Base-by-base conservation (phyloP, 2,329 filamentous ascomycete genomes). In the Fusarium sp. region DNA sequence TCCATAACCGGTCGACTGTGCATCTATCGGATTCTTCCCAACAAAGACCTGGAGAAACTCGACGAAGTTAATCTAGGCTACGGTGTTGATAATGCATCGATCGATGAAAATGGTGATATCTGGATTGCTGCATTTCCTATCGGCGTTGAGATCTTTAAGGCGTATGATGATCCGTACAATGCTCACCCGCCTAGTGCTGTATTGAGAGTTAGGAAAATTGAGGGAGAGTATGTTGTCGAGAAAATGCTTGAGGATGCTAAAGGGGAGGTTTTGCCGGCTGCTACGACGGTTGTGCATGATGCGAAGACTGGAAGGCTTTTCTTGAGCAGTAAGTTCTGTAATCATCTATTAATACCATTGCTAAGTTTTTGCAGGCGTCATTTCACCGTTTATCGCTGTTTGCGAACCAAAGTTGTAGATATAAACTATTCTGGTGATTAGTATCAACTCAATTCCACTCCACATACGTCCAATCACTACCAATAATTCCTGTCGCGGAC, bases 251-350 rank as follows among this genome's bases (percentile, higher is more conserved):
- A 78, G 31, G 77, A 78, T 63, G 70, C 35, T 0, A 5, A 60
- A 10, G 77, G 74, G 2, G 74, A 75, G 24, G 15, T 61, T 38
- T 49, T 78, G 17, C 77, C 77, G 4, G 74, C 47, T 36, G 22
- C 66, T 13, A 78, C 77, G 9, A 78, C 77, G 0, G 77, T 74
- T 54, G 51, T 78, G 17, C 77, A 78, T 22, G 77, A 78, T 59
- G 56, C 31, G 0, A 77, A 75, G 31, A 78, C 77, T 0, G 77
- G 75, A 11, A 58, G 75, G 5, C 64, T 78, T 1, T 78, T 78
- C 8, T 39, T 78, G 9, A 76, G 72, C 48, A 75, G 77, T 77
- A 60, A 76, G 77, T 71, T 31, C 2, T 3, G 5, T 9, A 0
- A n/a, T 20, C 1, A 1, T 5, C 8, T 10, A 12, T 6, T 20